Evolutionary conservation across 1,284 basidiomycete genomes (phyloP).

Genomic region (Microbotryum silenes-acaulis): DNA sequence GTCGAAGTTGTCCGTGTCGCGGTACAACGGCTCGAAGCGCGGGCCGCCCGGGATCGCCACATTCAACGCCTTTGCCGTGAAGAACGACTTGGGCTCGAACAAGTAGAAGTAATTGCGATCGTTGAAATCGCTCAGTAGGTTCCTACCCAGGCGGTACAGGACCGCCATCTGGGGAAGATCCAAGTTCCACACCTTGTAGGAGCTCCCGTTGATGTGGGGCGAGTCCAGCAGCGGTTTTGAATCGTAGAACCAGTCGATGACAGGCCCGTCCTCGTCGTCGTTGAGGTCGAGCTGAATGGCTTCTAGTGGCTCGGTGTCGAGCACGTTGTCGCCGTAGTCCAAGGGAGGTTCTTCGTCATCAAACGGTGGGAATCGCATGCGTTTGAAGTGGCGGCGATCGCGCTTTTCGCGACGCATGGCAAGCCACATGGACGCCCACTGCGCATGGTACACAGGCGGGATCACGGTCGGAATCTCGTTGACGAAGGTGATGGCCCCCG

Average conservation of each 20-base stretch:
- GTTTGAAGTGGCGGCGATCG: conserved; percentile 97
- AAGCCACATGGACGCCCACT: conserved; percentile 99
- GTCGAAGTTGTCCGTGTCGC: conserved; percentile 94
- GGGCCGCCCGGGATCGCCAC: conserved; percentile 98
- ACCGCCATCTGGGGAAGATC: conserved; percentile 92
- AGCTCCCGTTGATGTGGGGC: conserved; percentile 69
- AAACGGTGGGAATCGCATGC: conserved; percentile 99
- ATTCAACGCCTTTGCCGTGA: conserved; percentile 90
- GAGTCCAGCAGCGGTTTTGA: conserved; percentile 88
- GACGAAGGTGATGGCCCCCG: conserved; percentile 99
- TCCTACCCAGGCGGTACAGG: conserved; percentile 88
- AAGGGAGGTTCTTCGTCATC: conserved; percentile 98
- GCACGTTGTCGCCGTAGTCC: conserved; percentile 96
- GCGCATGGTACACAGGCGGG: conserved; percentile 96
- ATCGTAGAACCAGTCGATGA: conserved; percentile 99
- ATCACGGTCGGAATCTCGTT: conserved; percentile 96
- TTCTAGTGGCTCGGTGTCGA: conserved; percentile 96
- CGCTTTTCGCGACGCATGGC: conserved; percentile 99
- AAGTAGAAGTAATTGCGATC: conserved; percentile 65
- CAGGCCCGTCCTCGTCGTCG: conserved; percentile 84
- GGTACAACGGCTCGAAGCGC: conserved; percentile 74
- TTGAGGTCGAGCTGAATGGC: conserved; percentile 97
- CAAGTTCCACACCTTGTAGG: conserved; percentile 89
- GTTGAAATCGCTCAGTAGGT: conserved; percentile 75
- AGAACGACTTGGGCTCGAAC: conserved; percentile 97